These are phyloP conservation scores for Skeletonema costatum DNA, from an alignment of 108 stramenopile genomes.

Conservation along the genomic window DNA sequence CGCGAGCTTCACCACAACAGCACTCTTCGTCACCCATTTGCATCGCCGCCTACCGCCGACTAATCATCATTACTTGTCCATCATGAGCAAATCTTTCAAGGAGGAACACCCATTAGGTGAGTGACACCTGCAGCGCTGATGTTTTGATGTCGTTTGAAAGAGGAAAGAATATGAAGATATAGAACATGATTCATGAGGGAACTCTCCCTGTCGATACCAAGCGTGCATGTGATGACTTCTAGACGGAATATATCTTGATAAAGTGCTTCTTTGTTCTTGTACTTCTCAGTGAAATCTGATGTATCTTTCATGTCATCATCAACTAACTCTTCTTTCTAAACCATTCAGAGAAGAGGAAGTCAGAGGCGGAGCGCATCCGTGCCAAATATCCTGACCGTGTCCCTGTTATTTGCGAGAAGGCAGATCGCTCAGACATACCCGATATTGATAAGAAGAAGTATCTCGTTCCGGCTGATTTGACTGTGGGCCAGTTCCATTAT, in stretches of 20 bases:
- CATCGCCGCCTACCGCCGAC: not conserved
- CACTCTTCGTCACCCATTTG: not conserved
- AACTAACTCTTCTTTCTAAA: not conserved
- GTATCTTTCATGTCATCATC: constrained; percentile 8
- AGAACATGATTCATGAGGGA: not conserved
- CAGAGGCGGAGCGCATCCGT: constrained; percentile 91
- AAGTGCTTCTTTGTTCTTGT: not conserved
- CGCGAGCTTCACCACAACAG: not conserved
- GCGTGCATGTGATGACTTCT: not conserved
- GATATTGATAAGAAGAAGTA: constrained; percentile 99
- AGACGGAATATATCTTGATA: not conserved
- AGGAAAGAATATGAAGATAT: not conserved
- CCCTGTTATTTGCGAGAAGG: constrained; percentile 99
- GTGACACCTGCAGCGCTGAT: constrained; percentile 24
- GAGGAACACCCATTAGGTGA: constrained; percentile 88
- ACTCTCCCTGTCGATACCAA: not conserved
- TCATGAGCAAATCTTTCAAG: constrained; percentile 88
- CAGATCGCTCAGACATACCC: constrained; percentile 94
- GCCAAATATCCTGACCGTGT: constrained; percentile 98
- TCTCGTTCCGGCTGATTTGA: constrained; percentile 95
- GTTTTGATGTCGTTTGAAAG: not conserved
- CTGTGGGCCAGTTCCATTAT: constrained; percentile 98
- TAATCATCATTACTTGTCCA: not conserved
- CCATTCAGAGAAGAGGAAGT: constrained; percentile 82
- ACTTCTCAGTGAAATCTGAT: not conserved